Base-by-base conservation (phyloP, 1,284 basidiomycete species). In the Gomphus bonarii region DNA sequence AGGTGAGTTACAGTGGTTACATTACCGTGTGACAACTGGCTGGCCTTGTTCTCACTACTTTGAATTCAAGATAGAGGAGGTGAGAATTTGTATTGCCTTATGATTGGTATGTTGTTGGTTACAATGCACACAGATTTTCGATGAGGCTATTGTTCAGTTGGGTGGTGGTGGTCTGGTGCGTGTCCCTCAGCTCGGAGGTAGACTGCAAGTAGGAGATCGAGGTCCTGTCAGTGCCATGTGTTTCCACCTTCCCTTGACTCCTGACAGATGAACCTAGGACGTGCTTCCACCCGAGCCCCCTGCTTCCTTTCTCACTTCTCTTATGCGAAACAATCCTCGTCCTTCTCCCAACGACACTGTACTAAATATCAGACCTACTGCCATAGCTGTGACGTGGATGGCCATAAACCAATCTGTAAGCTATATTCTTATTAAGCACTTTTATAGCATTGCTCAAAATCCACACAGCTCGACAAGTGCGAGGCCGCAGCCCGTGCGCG, bases 321-420 rank as follows among this genome's bases (percentile, higher is more conserved):
- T 80, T 31, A 68, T 76, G 42, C 71, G 76, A 36, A 72, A 28
- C 30, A 40, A 72, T 55, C 72, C 68, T 58, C 69, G 74, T 58
- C 70, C 75, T 28, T 72, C 72, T 51, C 65, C 68, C 50, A 64
- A 73, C 20, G 85, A 87, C 60, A 82, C 79, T 1, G 86, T 91
- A 22, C 74, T 94, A 28, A 77, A 81, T 28, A 80, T 95, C 42
- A 81, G 80, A 63, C 91, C 92, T 58, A 85, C 82, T 11, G 83
- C 89, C 35, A 77, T 93, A 58, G 89, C 85, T 22, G 74, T 97
- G 61, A 82, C 85, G 50, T 97, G 93, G 93, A 76, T 95, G 12
- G 93, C 91, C 14, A 74, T 95, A 59, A 94, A 92, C 64, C 93
- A 95, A 74, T 80, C 78, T 55, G 91, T 91, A 65, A 61, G 81